Evolutionary conservation across 2,329 filamentous ascomycete genomes (phyloP).

Genomic region (Scorias spongiosa): DNA sequence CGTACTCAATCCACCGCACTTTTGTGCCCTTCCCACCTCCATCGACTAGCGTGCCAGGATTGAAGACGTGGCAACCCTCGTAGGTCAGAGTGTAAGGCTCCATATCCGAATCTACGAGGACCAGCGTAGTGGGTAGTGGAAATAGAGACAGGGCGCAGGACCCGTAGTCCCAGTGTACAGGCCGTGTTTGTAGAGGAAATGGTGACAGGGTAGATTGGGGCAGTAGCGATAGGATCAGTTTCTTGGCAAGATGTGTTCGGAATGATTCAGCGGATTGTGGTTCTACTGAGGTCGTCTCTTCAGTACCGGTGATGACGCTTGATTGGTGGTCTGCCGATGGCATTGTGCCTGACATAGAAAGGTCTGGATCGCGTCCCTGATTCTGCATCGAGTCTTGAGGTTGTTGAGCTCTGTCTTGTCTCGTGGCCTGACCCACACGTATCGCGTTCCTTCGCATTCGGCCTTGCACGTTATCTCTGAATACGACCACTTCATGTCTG

Average conservation of each 20-base stretch:
- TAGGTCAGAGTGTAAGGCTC: slow-evolving; percentile 80
- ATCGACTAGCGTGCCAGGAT: slow-evolving; percentile 60
- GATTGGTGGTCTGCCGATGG: no score
- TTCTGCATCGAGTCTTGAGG: neutral
- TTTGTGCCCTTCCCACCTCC: slow-evolving; percentile 44
- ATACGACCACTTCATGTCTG: slow-evolving; percentile 70
- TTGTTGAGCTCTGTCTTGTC: slow-evolving; percentile 11
- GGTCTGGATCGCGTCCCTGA: neutral
- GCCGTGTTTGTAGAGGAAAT: slow-evolving; percentile 64
- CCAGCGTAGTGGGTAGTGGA: slow-evolving; percentile 69
- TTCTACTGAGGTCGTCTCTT: neutral
- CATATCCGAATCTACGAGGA: slow-evolving; percentile 68
- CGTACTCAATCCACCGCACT: slow-evolving; percentile 80
- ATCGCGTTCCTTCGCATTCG: slow-evolving; percentile 65
- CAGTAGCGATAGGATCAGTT: slow-evolving; percentile 71
- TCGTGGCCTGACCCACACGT: slow-evolving; percentile 42
- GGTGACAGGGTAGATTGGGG: slow-evolving; percentile 83
- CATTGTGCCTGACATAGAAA: no score
- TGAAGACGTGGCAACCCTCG: slow-evolving; percentile 91
- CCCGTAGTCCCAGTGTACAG: slow-evolving; percentile 81
- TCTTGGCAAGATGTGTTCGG: slow-evolving; percentile 14
- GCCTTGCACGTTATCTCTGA: slow-evolving; percentile 72
- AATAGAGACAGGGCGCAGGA: slow-evolving; percentile 63
- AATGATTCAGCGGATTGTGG: neutral
- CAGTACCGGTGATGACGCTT: no score